These are phyloP conservation scores for Candida caryicola DNA, from an alignment of 805 yeast genomes.

Conservation along the genomic window DNA sequence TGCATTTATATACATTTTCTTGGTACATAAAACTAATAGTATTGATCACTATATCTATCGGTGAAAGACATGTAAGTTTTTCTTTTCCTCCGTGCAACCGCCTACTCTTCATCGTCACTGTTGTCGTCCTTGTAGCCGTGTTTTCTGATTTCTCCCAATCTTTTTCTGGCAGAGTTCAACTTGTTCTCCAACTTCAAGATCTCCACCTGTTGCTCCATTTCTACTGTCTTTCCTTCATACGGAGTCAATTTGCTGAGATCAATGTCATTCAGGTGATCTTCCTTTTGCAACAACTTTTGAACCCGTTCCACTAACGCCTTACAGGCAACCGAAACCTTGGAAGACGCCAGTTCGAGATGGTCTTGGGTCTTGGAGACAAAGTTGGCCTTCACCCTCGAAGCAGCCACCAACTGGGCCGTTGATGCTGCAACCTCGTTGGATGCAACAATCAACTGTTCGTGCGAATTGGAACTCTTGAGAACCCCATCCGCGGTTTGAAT, in stretches of 20 bases:
- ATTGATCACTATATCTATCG: no score
- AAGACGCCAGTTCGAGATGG: slow-evolving; percentile 64
- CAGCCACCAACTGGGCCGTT: slow-evolving; percentile 88
- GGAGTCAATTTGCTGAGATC: slow-evolving; percentile 69
- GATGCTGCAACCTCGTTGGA: slow-evolving; percentile 91
- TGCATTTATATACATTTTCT: no score
- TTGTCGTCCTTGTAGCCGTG: slow-evolving; percentile 67
- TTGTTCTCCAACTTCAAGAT: slow-evolving; percentile 79
- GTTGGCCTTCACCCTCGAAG: slow-evolving; percentile 81
- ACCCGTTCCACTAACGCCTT: slow-evolving; percentile 68
- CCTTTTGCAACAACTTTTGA: slow-evolving; percentile 51
- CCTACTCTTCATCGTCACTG: slow-evolving; percentile 47
- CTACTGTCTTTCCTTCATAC: slow-evolving; percentile 79
- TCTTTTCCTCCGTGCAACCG: background rate
- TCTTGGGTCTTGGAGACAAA: slow-evolving; percentile 76
- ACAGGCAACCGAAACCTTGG: slow-evolving; percentile 73
- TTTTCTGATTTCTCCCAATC: slow-evolving; percentile 81
- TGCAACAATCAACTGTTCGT: slow-evolving; percentile 84
- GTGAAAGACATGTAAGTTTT: background rate
- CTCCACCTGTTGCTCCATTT: slow-evolving; percentile 92
- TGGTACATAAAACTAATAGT: no score
- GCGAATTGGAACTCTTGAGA: slow-evolving; percentile 56
- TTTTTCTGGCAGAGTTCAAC: slow-evolving; percentile 67
- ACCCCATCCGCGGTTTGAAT: slow-evolving; percentile 88
- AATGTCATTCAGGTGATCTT: slow-evolving; percentile 37